Evolutionary conservation across 2,329 filamentous ascomycete species (phyloP).

Genomic region (Microdochium nivale): DNA sequence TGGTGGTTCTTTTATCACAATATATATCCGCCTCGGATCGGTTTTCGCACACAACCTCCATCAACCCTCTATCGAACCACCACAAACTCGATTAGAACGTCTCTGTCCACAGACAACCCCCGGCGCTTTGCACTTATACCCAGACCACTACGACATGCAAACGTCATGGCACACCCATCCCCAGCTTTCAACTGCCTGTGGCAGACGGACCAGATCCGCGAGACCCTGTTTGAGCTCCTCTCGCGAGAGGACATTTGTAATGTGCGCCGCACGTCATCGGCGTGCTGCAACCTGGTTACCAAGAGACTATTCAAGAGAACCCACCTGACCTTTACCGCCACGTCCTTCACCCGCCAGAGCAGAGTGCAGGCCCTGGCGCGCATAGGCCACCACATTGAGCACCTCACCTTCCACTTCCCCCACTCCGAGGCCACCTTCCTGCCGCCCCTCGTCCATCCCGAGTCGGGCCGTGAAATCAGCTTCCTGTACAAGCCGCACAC

Average conservation of each 20-base stretch:
- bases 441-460: constrained; percentile 72
- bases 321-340: constrained; percentile 62
- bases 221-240: constrained; percentile 40
- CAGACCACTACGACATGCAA: constrained; percentile 33
- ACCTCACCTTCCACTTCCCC: constrained; percentile 67
- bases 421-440: constrained; percentile 74
- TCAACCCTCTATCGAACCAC: too few relatives aligned
- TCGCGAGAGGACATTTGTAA: constrained; percentile 44
- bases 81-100: too few relatives aligned
- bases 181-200: constrained; percentile 47
- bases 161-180: constrained; percentile 41
- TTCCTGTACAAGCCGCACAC: constrained; percentile 78
- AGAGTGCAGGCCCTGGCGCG: constrained; percentile 66
- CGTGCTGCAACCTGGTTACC: constrained; percentile 62
- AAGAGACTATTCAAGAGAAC: constrained; percentile 61
- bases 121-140: background rate
- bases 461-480: constrained; percentile 66
- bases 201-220: constrained; percentile 40
- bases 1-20: too few relatives aligned
- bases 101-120: background rate
- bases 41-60: too few relatives aligned
- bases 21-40: too few relatives aligned
- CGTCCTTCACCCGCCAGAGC: constrained; percentile 65
- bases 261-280: constrained; percentile 59
- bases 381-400: constrained; percentile 71